Evolutionary conservation across 139 green algal species (phyloP).

Genomic region (Diplosphaera chodatii): DNA sequence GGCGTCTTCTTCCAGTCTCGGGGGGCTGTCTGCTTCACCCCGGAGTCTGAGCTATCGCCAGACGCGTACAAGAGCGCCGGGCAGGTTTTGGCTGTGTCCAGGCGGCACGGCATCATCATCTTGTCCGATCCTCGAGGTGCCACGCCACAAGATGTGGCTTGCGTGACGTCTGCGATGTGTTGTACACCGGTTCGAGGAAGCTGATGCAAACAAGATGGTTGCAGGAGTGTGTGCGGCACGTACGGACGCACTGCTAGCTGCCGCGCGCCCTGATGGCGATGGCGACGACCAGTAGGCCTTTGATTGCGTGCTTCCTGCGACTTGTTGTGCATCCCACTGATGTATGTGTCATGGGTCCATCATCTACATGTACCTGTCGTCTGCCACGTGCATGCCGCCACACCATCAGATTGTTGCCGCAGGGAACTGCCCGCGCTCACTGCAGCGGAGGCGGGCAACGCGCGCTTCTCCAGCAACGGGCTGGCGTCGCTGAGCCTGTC

Average conservation of each 20-base stretch:
- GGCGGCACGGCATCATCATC: neutral
- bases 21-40: neutral
- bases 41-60: neutral
- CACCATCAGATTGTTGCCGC: no score
- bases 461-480: neutral
- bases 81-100: neutral
- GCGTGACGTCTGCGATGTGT: no score
- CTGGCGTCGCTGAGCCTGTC: conserved; percentile 12
- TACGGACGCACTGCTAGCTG: conserved; percentile 11
- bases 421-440: conserved; percentile 8
- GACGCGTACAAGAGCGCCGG: neutral
- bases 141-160: no score
- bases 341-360: no score
- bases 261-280: conserved; percentile 19
- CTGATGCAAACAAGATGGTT: no score
- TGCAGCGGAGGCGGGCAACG: neutral
- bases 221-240: conserved; percentile 16
- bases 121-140: neutral
- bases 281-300: no score
- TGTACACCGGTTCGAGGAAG: no score
- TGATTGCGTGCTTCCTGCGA: no score
- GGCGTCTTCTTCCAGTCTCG: neutral
- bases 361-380: no score
- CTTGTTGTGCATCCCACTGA: no score
- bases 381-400: no score